phyloP scores from a whole-genome alignment of 2,329 filamentous ascomycete genomes.

The Penicillium sclerotigenum region DNA sequence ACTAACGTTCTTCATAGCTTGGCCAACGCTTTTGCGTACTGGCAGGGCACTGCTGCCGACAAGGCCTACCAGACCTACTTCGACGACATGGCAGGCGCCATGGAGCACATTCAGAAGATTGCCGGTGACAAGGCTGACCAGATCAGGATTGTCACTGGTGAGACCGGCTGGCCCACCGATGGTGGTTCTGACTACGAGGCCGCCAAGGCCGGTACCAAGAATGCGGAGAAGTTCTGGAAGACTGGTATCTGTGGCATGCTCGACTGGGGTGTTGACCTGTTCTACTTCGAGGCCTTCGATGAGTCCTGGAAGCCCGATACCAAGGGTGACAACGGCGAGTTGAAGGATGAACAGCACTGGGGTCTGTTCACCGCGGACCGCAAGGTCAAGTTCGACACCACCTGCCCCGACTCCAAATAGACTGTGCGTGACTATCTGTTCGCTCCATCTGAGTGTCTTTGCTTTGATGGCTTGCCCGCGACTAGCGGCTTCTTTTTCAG shows the following conservation, averaged over 20 bases:
- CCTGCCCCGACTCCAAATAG: slow-evolving; percentile 42
- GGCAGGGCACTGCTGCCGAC: slow-evolving; percentile 60
- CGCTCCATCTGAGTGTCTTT: not conserved
- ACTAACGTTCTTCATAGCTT: slow-evolving; percentile 39
- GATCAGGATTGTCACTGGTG: slow-evolving; percentile 66
- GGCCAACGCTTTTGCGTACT: slow-evolving; percentile 69
- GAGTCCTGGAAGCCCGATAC: slow-evolving; percentile 68
- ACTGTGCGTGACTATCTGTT: not conserved
- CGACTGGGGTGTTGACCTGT: slow-evolving; percentile 64
- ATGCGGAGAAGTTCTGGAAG: slow-evolving; percentile 60
- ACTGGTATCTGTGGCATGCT: slow-evolving; percentile 62
- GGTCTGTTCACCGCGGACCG: slow-evolving; percentile 63
- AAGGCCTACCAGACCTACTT: slow-evolving; percentile 63
- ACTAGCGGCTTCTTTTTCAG: slow-evolving; percentile 3
- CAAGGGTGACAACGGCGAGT: slow-evolving; percentile 60
- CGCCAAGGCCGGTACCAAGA: slow-evolving; percentile 58
- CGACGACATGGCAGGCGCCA: slow-evolving; percentile 64
- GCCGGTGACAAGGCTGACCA: slow-evolving; percentile 51
- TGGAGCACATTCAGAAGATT: slow-evolving; percentile 59
- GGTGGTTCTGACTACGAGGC: slow-evolving; percentile 60
- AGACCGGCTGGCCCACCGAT: slow-evolving; percentile 64
- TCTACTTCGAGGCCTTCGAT: slow-evolving; percentile 72
- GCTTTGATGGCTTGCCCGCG: not conserved
- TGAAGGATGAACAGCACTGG: slow-evolving; percentile 65
- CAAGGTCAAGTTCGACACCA: slow-evolving; percentile 54